Conservation (phyloP, 176 grass and related monocot species). For the Urochloa ruziziensis region DNA sequence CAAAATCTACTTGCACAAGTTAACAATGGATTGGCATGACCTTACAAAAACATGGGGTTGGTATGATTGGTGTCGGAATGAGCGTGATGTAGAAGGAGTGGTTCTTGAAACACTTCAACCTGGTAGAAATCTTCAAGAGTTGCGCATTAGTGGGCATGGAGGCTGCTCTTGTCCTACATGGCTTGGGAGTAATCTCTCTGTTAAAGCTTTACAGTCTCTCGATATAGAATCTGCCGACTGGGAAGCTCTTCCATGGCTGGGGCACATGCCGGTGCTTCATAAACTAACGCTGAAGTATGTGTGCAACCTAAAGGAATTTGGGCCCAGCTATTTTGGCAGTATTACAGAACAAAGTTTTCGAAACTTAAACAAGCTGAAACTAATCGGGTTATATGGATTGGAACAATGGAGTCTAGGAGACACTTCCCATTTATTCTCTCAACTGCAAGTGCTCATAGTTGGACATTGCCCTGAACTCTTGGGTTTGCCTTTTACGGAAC, state of each 20-base stretch:
- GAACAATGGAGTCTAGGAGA: not conserved
- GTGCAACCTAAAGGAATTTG: not conserved
- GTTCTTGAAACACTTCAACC: not conserved
- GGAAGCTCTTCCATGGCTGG: not conserved
- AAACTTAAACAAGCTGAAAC: not conserved
- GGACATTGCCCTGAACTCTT: not conserved
- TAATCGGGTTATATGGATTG: not conserved
- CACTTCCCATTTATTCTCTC: not conserved
- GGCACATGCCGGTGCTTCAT: not conserved
- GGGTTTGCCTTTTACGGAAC: too few species aligned
- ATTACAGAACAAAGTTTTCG: not conserved
- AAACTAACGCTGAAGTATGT: fast-evolving
- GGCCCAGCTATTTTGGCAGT: not conserved
- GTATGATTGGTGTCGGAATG: too few species aligned
- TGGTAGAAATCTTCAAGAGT: not conserved
- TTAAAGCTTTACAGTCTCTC: not conserved
- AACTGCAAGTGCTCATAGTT: not conserved
- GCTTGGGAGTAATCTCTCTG: not conserved
- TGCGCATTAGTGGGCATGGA: not conserved
- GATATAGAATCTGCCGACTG: fast-evolving
- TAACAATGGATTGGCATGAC: not conserved
- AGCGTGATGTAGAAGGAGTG: not conserved
- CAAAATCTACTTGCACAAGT: not conserved
- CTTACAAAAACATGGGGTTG: too few species aligned
- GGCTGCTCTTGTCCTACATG: not conserved